These are phyloP conservation scores for Penicillium brasilianum DNA, from an alignment of 2,329 filamentous ascomycete species.

Conservation along the genomic window DNA sequence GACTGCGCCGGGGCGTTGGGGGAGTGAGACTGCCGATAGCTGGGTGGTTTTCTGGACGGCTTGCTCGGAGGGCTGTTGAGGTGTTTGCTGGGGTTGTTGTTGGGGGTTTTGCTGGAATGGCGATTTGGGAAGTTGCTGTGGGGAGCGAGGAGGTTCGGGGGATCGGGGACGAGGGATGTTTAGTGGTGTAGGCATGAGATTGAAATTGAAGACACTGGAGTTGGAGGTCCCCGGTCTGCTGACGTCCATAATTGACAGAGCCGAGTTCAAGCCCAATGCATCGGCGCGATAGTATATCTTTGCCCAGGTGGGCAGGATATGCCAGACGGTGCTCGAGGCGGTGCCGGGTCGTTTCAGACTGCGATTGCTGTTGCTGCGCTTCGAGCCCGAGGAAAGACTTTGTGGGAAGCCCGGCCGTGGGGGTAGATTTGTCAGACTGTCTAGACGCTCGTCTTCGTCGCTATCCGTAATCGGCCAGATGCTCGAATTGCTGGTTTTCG, in stretches of 20 bases:
- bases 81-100: neutral
- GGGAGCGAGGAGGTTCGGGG: slow-evolving; percentile 20
- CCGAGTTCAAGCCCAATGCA: slow-evolving; percentile 56
- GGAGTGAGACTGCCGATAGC: neutral
- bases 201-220: slow-evolving; percentile 39
- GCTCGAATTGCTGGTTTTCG: slow-evolving; percentile 36
- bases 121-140: slow-evolving; percentile 4
- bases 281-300: slow-evolving; percentile 74
- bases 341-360: slow-evolving; percentile 48
- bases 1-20: slow-evolving; percentile 12
- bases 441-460: slow-evolving; percentile 42
- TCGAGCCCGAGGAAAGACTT: slow-evolving; percentile 53
- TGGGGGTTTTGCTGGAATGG: slow-evolving; percentile 8
- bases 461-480: slow-evolving; percentile 43
- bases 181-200: slow-evolving; percentile 38
- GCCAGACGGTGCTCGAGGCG: slow-evolving; percentile 50
- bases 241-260: slow-evolving; percentile 47
- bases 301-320: slow-evolving; percentile 54
- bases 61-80: neutral
- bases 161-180: slow-evolving; percentile 30
- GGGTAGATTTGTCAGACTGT: slow-evolving; percentile 45
- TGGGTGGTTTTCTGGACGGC: neutral
- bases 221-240: slow-evolving; percentile 40
- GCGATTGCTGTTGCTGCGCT: slow-evolving; percentile 42
- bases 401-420: slow-evolving; percentile 39